Evolutionary conservation across 2,329 filamentous ascomycete species (phyloP).

Genomic region (Apiospora pterosperma): DNA sequence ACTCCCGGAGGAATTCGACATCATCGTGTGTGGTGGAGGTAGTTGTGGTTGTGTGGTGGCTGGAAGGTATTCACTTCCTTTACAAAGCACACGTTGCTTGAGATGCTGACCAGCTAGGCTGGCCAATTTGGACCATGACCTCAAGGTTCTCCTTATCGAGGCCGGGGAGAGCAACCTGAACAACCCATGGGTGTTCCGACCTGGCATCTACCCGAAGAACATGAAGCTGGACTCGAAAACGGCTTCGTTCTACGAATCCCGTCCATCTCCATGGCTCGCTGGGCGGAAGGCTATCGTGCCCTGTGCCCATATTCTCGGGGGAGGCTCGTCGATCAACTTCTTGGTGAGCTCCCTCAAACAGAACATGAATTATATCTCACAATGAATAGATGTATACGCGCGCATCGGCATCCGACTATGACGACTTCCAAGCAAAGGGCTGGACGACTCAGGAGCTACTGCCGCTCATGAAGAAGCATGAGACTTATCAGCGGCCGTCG

Average conservation of each 20-base stretch:
- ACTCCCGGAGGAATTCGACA: slow-evolving; percentile 75
- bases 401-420: slow-evolving; percentile 69
- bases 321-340: slow-evolving; percentile 74
- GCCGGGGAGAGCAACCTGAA: slow-evolving; percentile 53
- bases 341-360: slow-evolving; percentile 47
- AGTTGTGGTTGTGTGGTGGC: slow-evolving; percentile 61
- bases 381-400: slow-evolving; percentile 63
- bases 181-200: slow-evolving; percentile 74
- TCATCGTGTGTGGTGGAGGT: slow-evolving; percentile 75
- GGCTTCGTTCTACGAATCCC: slow-evolving; percentile 76
- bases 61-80: slow-evolving; percentile 40
- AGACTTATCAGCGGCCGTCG: slow-evolving; percentile 68
- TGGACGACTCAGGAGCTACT: slow-evolving; percentile 74
- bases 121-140: slow-evolving; percentile 71
- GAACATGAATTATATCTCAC: background rate
- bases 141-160: slow-evolving; percentile 54
- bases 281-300: slow-evolving; percentile 73
- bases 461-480: slow-evolving; percentile 76
- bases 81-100: no score
- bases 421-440: slow-evolving; percentile 77
- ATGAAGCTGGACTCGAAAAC: slow-evolving; percentile 76
- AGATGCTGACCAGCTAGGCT: slow-evolving; percentile 39
- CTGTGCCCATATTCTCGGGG: slow-evolving; percentile 68
- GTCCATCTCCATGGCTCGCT: slow-evolving; percentile 68
- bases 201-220: slow-evolving; percentile 73